Evolutionary conservation across 768 basidiomycete species (phyloP).

Genomic region (Sarcomyxa edulis): DNA sequence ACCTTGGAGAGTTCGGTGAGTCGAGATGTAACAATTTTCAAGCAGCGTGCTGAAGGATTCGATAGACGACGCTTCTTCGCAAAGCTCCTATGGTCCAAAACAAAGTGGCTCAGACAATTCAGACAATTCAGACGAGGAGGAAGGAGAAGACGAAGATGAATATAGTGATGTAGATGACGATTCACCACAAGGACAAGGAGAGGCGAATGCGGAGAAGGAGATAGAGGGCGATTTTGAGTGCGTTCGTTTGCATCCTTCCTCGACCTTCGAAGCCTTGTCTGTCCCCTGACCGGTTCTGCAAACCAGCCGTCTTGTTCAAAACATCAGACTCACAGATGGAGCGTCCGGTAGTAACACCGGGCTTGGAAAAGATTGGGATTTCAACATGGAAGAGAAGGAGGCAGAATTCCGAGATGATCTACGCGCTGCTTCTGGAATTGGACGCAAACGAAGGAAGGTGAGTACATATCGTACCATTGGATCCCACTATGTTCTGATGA

Average conservation of each 20-base stretch:
- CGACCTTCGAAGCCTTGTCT: slow-evolving; percentile 1
- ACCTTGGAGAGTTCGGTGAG: too few species aligned
- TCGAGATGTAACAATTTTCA: too few species aligned
- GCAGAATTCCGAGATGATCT: slow-evolving; percentile 71
- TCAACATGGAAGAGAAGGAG: slow-evolving; percentile 62
- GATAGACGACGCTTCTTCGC: too few species aligned
- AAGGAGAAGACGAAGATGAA: slow-evolving; percentile 12
- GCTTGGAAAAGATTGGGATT: slow-evolving; percentile 69
- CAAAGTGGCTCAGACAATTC: too few species aligned
- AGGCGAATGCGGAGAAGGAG: slow-evolving; percentile 34
- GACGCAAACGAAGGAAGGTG: slow-evolving; percentile 44
- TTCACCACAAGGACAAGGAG: not conserved
- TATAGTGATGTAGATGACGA: slow-evolving; percentile 10
- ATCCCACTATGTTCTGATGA: not conserved
- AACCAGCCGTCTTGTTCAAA: slow-evolving; percentile 64
- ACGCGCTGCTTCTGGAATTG: slow-evolving; percentile 69
- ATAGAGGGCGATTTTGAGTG: slow-evolving; percentile 62
- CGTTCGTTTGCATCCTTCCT: slow-evolving; percentile 9
- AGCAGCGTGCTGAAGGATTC: too few species aligned
- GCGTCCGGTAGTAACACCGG: slow-evolving; percentile 33
- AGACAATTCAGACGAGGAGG: slow-evolving; percentile 9
- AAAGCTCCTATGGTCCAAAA: too few species aligned
- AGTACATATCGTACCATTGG: slow-evolving; percentile 8
- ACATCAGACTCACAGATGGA: slow-evolving; percentile 52
- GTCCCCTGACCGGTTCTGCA: not conserved